Evolutionary conservation across 2,329 filamentous ascomycete genomes (phyloP).

Genomic region (Calonectria hongkongensis): DNA sequence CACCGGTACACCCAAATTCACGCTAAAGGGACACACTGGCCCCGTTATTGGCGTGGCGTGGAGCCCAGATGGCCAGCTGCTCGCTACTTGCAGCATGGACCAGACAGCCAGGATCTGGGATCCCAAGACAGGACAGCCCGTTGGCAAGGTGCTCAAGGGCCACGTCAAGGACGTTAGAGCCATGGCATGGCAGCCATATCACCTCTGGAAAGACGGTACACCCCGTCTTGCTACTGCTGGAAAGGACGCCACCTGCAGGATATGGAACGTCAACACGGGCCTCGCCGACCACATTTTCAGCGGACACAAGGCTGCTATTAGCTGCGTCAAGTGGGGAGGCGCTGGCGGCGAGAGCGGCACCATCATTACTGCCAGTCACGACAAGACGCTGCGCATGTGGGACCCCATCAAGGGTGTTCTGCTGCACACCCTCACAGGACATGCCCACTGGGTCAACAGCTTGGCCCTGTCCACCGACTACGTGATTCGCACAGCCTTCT

Average conservation of each 20-base stretch:
- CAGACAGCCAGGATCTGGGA: conserved; percentile 12
- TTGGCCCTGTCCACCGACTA: conserved; percentile 13
- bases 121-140: conserved; percentile 5
- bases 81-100: conserved; percentile 19
- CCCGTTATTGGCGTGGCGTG: conserved; percentile 7
- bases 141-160: background rate
- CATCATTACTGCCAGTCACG: conserved; percentile 15
- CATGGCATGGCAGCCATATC: conserved; percentile 9
- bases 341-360: conserved; percentile 8
- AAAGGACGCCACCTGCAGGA: conserved; percentile 15
- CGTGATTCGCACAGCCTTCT: conserved; percentile 2
- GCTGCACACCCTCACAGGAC: conserved; percentile 14
- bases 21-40: conserved; percentile 10
- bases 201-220: conserved; percentile 10
- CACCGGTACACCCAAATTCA: background rate
- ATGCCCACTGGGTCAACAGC: conserved; percentile 17
- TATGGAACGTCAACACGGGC: conserved; percentile 11
- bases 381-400: conserved; percentile 20
- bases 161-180: conserved; percentile 13
- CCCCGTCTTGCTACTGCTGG: conserved; percentile 6
- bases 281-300: conserved; percentile 16
- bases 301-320: conserved; percentile 6
- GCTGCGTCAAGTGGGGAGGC: conserved; percentile 15
- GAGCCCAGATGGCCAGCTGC: conserved; percentile 7
- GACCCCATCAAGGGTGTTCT: conserved; percentile 14